Percentiles rank a stretch among this genome's conserved stretches.
These are phyloP conservation scores for Leccinum uliginosum DNA, from an alignment of 768 basidiomycete species.

Conservation along the genomic window DNA sequence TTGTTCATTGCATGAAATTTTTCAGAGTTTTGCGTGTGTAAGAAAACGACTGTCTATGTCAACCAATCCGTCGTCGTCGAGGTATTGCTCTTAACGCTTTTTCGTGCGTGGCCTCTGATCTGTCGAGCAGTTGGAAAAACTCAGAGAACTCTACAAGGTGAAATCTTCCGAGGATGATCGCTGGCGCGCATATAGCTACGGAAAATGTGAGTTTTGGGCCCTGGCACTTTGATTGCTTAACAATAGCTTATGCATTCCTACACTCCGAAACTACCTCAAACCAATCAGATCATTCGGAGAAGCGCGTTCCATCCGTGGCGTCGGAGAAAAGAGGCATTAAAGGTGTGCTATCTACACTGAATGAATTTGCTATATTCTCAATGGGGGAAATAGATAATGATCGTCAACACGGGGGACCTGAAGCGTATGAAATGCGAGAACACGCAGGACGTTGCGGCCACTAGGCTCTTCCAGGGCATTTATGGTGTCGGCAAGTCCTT, in stretches of 20 bases:
- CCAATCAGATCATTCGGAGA: constrained; percentile 57
- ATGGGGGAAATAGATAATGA: constrained; percentile 56
- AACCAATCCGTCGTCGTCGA: constrained; percentile 78
- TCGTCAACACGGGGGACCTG: constrained; percentile 69
- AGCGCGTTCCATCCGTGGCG: constrained; percentile 54
- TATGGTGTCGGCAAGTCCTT: constrained; percentile 77
- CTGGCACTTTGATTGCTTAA: constrained; percentile 1
- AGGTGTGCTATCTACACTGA: constrained; percentile 40
- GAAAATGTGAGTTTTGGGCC: constrained; percentile 48
- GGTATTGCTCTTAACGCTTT: constrained; percentile 32
- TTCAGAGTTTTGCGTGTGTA: constrained; percentile 60
- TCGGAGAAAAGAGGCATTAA: constrained; percentile 71
- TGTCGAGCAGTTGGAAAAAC: constrained; percentile 52
- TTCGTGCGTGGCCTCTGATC: neutral
- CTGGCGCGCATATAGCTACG: constrained; percentile 65
- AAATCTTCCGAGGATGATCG: constrained; percentile 57
- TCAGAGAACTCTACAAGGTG: constrained; percentile 59
- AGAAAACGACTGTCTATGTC: constrained; percentile 34
- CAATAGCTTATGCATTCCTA: constrained; percentile 47
- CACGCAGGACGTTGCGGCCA: constrained; percentile 56
- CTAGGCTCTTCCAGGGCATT: constrained; percentile 66
- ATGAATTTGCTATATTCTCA: neutral
- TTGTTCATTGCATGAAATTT: neutral
- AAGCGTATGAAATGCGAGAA: constrained; percentile 63
- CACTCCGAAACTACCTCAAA: constrained; percentile 49